Base-by-base conservation (phyloP, 2,329 filamentous ascomycete species). In the Scopulariopsis brevicaulis region DNA sequence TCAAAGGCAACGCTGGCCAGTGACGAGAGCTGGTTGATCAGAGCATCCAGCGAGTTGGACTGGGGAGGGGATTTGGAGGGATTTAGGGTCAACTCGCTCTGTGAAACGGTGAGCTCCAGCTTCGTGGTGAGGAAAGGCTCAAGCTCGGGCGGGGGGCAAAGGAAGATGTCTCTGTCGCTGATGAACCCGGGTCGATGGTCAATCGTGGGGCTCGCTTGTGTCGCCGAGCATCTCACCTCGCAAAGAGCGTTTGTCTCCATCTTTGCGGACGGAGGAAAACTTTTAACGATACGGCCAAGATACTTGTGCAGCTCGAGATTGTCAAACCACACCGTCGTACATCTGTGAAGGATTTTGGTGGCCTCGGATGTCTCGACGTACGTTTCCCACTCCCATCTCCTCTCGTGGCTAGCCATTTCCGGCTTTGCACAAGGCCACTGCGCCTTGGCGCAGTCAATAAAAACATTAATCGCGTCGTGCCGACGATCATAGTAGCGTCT, bases 271-370 rank as follows among this genome's bases (percentile, higher is more conserved):
- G 34, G 22, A 3, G 56, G 37, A 2, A 54, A 24, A 4, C 20
- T 22, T 10, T 48, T 18, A 11, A 51, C 25, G 8, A 59, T 18
- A 10, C 54, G 25, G 12, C 6, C 12, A 10, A 70, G 58, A 56
- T 69, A 69, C 3, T 58, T 4, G 20, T 56, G 28, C 35, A 70
- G 63, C 5, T 62, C 55, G 14, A 55, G 52, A 54, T 70, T 70
- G 22, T 66, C 58, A 53, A 61, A 65, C 65, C 67, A 69, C 2
- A 34, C 10, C 14, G 32, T 11, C 3, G 20, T 24, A 50, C 20
- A 20, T 5, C 32, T 22, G 8, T 54, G 10, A 12, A 58, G 11
- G 3, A 48, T 35, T 3, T 10, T 10, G n/a, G 14, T 28, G n/a
- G 46, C 46, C 7, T 7, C n/a, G 2, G 35, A 5, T 3, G 22